Evolutionary conservation across 1,139 yeast species (phyloP).

Genomic region (Blastobotrys arbuscula): DNA sequence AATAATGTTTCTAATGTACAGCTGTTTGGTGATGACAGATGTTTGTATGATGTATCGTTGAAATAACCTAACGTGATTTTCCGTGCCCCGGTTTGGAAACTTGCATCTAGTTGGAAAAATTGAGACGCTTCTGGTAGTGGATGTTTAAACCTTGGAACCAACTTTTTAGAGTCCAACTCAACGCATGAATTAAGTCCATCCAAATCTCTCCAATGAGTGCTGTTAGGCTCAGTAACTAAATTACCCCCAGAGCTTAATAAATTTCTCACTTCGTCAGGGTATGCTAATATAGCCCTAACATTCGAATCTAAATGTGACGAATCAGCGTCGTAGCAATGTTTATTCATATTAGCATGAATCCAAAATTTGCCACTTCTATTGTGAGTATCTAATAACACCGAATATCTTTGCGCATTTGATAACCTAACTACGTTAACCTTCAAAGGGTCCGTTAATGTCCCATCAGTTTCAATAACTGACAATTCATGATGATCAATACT

Average conservation of each 20-base stretch:
- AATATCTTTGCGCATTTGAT: conserved; percentile 74
- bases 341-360: conserved; percentile 37
- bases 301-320: conserved; percentile 36
- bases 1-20: conserved; percentile 2
- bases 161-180: conserved; percentile 31
- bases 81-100: conserved; percentile 44
- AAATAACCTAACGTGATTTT: conserved; percentile 45
- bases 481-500: conserved; percentile 45
- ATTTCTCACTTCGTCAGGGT: conserved; percentile 24
- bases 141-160: conserved; percentile 29
- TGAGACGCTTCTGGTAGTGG: conserved; percentile 26
- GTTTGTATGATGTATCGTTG: conserved; percentile 45
- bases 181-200: conserved; percentile 34
- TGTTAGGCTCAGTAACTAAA: conserved; percentile 20
- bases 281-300: conserved; percentile 35
- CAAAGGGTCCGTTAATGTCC: conserved; percentile 54
- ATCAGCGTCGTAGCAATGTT: conserved; percentile 35
- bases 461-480: conserved; percentile 63
- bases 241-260: conserved; percentile 15
- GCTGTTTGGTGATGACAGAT: conserved; percentile 32
- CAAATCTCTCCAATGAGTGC: conserved; percentile 23
- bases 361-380: conserved; percentile 25
- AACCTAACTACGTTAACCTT: conserved; percentile 54
- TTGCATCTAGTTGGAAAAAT: conserved; percentile 27
- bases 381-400: conserved; percentile 42